phyloP scores from a whole-genome alignment of 805 yeast genomes.

The Barnettozyma californica region DNA sequence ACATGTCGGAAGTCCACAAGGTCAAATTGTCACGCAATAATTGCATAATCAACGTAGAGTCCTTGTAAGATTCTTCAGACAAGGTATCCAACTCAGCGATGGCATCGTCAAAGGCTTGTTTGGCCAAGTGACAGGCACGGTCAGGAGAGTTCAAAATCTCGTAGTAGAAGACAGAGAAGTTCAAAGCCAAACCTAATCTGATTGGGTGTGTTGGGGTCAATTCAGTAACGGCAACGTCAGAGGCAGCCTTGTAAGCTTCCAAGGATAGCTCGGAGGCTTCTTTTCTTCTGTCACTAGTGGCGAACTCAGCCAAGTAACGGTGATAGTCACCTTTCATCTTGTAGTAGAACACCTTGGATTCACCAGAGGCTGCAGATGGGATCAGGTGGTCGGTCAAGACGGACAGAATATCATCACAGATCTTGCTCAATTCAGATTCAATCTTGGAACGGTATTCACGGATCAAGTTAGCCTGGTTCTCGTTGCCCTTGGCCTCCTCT shows the following conservation, averaged over 20 bases:
- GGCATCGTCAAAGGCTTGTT: conserved; percentile 98
- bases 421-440: conserved; percentile 85
- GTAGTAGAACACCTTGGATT: conserved; percentile 95
- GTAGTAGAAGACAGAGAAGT: conserved; percentile 96
- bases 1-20: conserved; percentile 94
- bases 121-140: conserved; percentile 97
- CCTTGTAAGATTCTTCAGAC: conserved; percentile 97
- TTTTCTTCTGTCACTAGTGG: conserved; percentile 85
- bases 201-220: conserved; percentile 98
- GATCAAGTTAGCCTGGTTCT: conserved; percentile 81
- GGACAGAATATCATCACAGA: conserved; percentile 88
- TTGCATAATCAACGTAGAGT: conserved; percentile 98
- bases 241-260: conserved; percentile 92
- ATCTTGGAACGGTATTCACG: conserved; percentile 93
- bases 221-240: conserved; percentile 95
- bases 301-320: conserved; percentile 97
- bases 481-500: conserved; percentile 95
- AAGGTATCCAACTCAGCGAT: conserved; percentile 97
- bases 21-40: conserved; percentile 97
- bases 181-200: conserved; percentile 94
- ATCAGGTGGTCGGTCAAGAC: conserved; percentile 87
- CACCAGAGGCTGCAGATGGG: conserved; percentile 93
- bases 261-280: conserved; percentile 88
- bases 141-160: conserved; percentile 98
- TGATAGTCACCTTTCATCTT: conserved; percentile 99